Base-by-base conservation (phyloP, 257 asterid species). In the Nicotiana paniculata region DNA sequence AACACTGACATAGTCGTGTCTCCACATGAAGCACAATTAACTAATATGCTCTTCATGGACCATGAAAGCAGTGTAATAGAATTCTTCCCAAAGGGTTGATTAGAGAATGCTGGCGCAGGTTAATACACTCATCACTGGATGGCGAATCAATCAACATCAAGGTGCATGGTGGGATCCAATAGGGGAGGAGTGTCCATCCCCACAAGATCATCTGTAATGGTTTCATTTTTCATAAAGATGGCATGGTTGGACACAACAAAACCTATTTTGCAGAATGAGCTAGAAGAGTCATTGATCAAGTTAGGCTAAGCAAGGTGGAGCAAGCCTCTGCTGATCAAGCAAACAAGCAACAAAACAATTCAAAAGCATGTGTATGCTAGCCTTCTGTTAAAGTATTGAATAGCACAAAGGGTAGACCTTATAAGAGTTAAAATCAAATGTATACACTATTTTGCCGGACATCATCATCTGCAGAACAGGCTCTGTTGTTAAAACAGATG, bases 81-180 rank as follows among this genome's bases (percentile, higher is more conserved):
- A 28, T 88, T 88, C 80, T 88, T 86, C 82, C 89, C 88, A 9
- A 84, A 83, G 78, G 88, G 89, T 39, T 86, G 89, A 89, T 43
- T 70, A 18, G 83, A 86, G 66, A 55, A 81, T 28, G 89, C 87
- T 51, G 87, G 88, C 8, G 1, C 33, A 13, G 88, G 88, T 17
- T 87, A 83, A 69, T 86, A 82, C 75, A 85, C 87, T 43, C 80
- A 82, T 77, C 87, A 86, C 68, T 88, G 89, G 89, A 79, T 86
- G 84, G 88, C 88, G 4, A 10, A 77, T 17, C 84, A 63, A 26
- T 82, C 89, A 0, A 69, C 88, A 81, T 83, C 81, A 32, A n/a
- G 87, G 88, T 9, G 90, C 88, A 2, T 85, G 90, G 90, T 85
- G 91, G 87, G 86, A 85, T 58, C 81, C 87, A 3, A 62, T n/a